phyloP scores from a whole-genome alignment of 2,329 filamentous ascomycete species.

The Septoria petroselini region DNA sequence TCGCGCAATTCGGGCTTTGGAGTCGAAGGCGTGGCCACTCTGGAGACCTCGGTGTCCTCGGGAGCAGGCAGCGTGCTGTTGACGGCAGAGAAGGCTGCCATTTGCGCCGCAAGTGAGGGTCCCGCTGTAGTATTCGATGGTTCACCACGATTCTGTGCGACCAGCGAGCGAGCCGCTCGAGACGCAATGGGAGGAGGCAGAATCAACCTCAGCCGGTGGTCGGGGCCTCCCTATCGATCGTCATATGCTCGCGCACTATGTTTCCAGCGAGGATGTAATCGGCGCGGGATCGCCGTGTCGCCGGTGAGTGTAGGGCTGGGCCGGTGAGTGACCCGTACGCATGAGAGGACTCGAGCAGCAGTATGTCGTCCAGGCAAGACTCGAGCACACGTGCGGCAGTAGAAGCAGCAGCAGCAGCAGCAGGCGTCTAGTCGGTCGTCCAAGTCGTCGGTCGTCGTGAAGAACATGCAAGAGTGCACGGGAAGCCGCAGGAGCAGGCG shows the following conservation, averaged over 20 bases:
- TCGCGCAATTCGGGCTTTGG: slow-evolving; percentile 53
- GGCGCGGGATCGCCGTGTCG: not conserved
- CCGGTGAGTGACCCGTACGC: slow-evolving; percentile 15
- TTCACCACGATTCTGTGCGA: slow-evolving; percentile 26
- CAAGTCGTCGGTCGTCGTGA: slow-evolving; percentile 21
- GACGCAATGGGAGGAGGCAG: slow-evolving; percentile 4
- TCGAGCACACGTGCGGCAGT: slow-evolving; percentile 20
- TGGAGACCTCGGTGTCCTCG: slow-evolving; percentile 47
- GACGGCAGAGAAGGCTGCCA: slow-evolving; percentile 43
- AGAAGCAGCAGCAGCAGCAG: too few relatives aligned
- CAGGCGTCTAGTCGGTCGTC: slow-evolving; percentile 18
- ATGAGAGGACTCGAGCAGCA: slow-evolving; percentile 15
- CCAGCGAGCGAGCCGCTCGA: slow-evolving; percentile 12
- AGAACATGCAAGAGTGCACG: slow-evolving; percentile 16
- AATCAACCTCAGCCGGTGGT: slow-evolving; percentile 2
- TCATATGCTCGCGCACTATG: slow-evolving; percentile 6
- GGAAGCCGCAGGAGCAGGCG: slow-evolving; percentile 18
- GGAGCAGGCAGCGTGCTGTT: slow-evolving; percentile 32
- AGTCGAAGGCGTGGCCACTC: slow-evolving; percentile 47
- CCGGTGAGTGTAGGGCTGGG: slow-evolving; percentile 18
- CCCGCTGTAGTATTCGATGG: slow-evolving; percentile 16
- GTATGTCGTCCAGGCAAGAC: slow-evolving; percentile 20
- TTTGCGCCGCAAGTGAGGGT: slow-evolving; percentile 21
- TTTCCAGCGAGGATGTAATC: not conserved
- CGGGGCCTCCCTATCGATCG: slow-evolving; percentile 2